Percentiles rank a stretch among this genome's conserved stretches.
Evolutionary conservation across 2,329 filamentous ascomycete species (phyloP).

Genomic region (Endocalyx cinctus): DNA sequence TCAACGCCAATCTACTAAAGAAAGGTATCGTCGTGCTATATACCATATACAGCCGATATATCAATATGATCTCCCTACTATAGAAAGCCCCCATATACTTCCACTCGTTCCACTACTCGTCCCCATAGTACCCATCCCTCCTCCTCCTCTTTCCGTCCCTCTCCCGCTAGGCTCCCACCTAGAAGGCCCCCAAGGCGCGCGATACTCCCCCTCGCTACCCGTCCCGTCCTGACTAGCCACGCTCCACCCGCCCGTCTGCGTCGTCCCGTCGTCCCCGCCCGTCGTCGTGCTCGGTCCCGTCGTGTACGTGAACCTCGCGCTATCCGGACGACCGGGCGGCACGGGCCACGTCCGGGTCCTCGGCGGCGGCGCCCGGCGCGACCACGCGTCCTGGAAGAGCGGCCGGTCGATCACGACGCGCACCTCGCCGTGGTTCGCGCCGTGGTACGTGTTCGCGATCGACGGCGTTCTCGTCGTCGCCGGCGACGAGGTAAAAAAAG

Average conservation of each 20-base stretch:
- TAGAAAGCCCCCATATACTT: background rate
- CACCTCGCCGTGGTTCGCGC: constrained; percentile 13
- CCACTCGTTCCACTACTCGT: background rate
- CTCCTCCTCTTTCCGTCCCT: background rate
- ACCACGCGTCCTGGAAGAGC: no score
- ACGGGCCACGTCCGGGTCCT: constrained; percentile 15
- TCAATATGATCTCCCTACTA: background rate
- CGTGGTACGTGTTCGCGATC: constrained; percentile 8
- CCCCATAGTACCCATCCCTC: background rate
- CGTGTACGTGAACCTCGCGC: constrained; percentile 13
- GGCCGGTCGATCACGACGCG: constrained; percentile 7
- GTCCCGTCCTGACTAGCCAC: background rate
- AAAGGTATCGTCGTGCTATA: no score
- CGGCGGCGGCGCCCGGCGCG: background rate
- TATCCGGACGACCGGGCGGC: constrained; percentile 13
- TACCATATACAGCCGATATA: no score
- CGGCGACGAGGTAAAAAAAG: no score
- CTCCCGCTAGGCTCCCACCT: no score
- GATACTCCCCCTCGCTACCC: background rate
- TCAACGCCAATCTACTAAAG: no score
- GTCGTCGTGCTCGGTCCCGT: constrained; percentile 11
- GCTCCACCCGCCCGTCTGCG: constrained; percentile 3
- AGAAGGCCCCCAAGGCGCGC: no score
- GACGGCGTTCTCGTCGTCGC: constrained; percentile 4
- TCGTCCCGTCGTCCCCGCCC: constrained; percentile 4